Conservation (phyloP, 257 asterid genomes). For the Apocynum venetum region DNA sequence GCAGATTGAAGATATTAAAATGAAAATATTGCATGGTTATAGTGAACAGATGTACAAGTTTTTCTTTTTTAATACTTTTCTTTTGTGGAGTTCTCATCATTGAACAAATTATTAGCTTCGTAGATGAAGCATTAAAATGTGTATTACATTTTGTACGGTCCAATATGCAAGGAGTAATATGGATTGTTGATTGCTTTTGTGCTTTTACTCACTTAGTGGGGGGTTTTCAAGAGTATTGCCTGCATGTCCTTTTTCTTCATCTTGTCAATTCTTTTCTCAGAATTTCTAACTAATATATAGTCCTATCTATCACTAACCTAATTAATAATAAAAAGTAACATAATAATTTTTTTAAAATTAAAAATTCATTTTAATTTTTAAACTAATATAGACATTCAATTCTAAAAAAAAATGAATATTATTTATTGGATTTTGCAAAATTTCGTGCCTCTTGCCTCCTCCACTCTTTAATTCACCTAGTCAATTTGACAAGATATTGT, state of each 20-base stretch:
- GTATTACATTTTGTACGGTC: not conserved
- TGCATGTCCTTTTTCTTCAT: not conserved
- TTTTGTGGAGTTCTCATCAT: not conserved
- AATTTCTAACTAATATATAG: no score
- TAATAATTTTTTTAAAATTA: no score
- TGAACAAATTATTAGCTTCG: constrained; percentile 4
- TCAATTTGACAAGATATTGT: no score
- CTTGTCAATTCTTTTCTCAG: not conserved
- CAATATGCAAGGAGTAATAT: not conserved
- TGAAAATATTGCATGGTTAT: not conserved
- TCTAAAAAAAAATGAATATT: no score
- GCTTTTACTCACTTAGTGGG: not conserved
- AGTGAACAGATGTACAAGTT: not conserved
- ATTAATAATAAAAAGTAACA: no score
- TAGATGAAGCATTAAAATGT: not conserved
- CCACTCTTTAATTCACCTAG: no score
- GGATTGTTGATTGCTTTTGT: not conserved
- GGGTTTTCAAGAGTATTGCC: constrained; percentile 5
- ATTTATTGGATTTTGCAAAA: no score
- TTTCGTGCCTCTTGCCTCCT: no score
- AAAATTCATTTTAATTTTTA: no score
- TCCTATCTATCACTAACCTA: not conserved
- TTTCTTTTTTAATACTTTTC: not conserved
- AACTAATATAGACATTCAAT: no score
- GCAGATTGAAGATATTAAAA: not conserved